phyloP scores from a whole-genome alignment of 148 eudicot genomes.

The Diospyros lotus region DNA sequence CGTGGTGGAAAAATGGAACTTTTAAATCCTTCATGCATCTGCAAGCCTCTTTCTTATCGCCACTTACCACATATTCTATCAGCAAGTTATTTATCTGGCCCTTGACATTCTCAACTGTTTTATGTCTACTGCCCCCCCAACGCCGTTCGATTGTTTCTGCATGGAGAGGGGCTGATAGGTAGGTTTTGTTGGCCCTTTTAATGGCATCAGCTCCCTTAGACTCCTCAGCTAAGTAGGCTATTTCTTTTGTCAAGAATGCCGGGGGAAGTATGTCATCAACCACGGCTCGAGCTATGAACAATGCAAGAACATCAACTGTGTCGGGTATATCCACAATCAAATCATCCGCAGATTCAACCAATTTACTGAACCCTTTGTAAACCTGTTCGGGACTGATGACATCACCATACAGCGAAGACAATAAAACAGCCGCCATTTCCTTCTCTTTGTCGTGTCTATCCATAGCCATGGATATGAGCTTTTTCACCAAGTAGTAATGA shows the following conservation, averaged over 20 bases:
- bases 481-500: constrained; percentile 49
- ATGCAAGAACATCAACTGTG: constrained; percentile 45
- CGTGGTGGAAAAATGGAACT: constrained; percentile 60
- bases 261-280: constrained; percentile 67
- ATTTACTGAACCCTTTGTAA: constrained; percentile 42
- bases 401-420: constrained; percentile 51
- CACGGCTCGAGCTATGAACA: constrained; percentile 56
- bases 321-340: constrained; percentile 57
- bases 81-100: constrained; percentile 29
- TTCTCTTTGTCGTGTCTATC: constrained; percentile 58
- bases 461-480: constrained; percentile 54
- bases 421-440: constrained; percentile 58
- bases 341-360: constrained; percentile 52
- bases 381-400: constrained; percentile 43
- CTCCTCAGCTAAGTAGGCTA: constrained; percentile 22
- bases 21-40: constrained; percentile 53
- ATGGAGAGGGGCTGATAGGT: constrained; percentile 49
- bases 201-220: constrained; percentile 49
- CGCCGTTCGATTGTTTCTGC: constrained; percentile 45
- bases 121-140: constrained; percentile 50
- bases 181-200: constrained; percentile 38
- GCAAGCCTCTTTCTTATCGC: constrained; percentile 53
- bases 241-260: constrained; percentile 35
- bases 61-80: constrained; percentile 42
- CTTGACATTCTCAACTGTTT: constrained; percentile 48